phyloP scores from a whole-genome alignment of 2,329 filamentous ascomycete genomes.

The Sporothrix curviconia region DNA sequence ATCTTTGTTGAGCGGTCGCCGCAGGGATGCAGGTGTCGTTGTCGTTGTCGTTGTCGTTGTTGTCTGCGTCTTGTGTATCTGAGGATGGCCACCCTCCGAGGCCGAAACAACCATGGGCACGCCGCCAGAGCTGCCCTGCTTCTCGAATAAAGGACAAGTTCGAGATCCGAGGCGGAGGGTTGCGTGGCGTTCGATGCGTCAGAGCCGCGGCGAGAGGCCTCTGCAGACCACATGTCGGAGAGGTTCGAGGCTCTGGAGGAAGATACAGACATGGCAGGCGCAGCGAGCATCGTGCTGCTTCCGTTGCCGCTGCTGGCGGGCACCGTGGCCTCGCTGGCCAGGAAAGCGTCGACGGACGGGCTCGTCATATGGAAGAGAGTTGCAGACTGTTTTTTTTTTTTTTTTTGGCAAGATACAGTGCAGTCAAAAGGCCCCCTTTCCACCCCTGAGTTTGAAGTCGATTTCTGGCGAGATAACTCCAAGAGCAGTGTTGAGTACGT shows the following conservation, averaged over 20 bases:
- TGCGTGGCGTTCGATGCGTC: constrained; percentile 9
- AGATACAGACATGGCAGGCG: constrained; percentile 9
- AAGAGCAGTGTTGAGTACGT: too few species aligned
- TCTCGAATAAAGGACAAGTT: not conserved
- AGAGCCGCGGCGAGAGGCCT: constrained; percentile 17
- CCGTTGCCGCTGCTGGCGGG: not conserved
- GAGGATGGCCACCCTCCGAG: not conserved
- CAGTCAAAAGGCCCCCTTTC: too few species aligned
- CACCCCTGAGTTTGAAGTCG: too few species aligned
- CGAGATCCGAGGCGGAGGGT: not conserved
- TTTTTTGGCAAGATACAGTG: too few species aligned
- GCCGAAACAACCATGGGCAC: constrained; percentile 4
- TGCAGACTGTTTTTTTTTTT: too few species aligned
- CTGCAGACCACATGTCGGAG: constrained; percentile 13
- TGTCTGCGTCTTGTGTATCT: not conserved
- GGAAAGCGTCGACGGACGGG: not conserved
- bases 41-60: not conserved
- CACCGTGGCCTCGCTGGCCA: not conserved
- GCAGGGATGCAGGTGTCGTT: not conserved
- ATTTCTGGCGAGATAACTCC: too few species aligned
- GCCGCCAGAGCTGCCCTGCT: not conserved
- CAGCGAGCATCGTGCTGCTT: not conserved
- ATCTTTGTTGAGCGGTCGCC: not conserved
- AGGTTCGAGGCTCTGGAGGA: not conserved
- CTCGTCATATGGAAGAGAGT: not conserved